Base-by-base conservation (phyloP, 225 moss, liverwort and hornwort genomes). In the Ulota crispa region DNA sequence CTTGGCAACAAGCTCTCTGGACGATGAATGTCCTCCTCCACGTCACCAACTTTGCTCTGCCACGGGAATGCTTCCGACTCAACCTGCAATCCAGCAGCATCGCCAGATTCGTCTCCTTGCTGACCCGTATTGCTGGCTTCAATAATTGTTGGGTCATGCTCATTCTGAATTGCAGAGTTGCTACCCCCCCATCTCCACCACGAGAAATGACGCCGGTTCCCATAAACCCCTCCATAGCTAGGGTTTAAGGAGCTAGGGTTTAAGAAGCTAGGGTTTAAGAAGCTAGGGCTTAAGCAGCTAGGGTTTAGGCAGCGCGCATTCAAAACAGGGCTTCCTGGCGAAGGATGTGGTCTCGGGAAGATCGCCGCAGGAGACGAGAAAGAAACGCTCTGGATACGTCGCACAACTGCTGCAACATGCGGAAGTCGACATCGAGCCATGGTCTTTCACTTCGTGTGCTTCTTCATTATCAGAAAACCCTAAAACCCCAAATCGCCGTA, bases 171-270 rank as follows among this genome's bases (percentile, higher is more conserved):
- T 37, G 54, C 24, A 9, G 81, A 61, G 50, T 59, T 73, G 32
- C 69, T 67, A 18, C 60, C 34, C 52, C 80, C 76, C 83, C 83
- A 45, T 76, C 79, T 79, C 91, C 91, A 89, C 91, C 88, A 87
- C 24, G 91, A 87, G 72, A 88, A 83, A 7, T 83, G 85, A 37
- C 90, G 85, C 67, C 86, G 73, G 1, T 50, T 62, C 45, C 64
- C 81, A 69, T 70, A 82, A 85, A 31, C 79, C 80, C 83, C 55
- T 56, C 52, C 86, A 64, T 15, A 61, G 68, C 73, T 82, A 82
- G 74, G 78, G 82, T 78, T 61, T 74, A 16, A 16, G 5, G 16
- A 50, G 15, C 47, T 47, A 47, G 47, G 61, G 47, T n/a, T n/a
- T n/a, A n/a, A n/a, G n/a, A n/a, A n/a, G n/a, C 73, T 85, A 82